phyloP scores from a whole-genome alignment of 2,329 filamentous ascomycete species.

The Xylariales sp. region DNA sequence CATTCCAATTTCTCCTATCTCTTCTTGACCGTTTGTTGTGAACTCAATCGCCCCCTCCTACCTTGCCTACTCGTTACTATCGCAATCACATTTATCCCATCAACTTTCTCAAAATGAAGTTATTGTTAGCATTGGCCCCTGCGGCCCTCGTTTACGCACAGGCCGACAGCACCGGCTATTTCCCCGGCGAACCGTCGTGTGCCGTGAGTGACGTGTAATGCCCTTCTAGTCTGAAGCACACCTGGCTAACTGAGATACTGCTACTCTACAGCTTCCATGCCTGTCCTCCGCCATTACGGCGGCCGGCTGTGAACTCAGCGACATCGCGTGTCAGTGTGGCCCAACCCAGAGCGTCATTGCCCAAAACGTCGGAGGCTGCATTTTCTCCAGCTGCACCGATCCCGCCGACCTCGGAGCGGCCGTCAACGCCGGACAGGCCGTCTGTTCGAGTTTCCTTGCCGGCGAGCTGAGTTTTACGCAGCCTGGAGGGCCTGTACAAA shows the following conservation, averaged over 20 bases:
- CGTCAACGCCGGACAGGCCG: conserved; percentile 43
- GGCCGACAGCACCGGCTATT: conserved; percentile 43
- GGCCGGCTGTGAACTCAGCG: conserved; percentile 59
- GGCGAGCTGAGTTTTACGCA: conserved; percentile 36
- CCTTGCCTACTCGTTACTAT: not conserved
- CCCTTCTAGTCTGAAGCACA: not conserved
- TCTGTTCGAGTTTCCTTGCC: conserved; percentile 50
- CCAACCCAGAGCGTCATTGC: conserved; percentile 49
- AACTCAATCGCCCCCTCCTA: conserved; percentile 7
- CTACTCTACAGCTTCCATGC: conserved; percentile 56
- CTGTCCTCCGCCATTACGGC: conserved; percentile 58
- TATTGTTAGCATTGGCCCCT: conserved; percentile 40
- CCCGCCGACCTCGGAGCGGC: conserved; percentile 46
- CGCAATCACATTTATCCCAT: not conserved
- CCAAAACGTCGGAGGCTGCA: conserved; percentile 30
- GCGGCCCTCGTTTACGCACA: conserved; percentile 50
- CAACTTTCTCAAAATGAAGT: conserved; percentile 45
- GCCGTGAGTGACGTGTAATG: conserved; percentile 48
- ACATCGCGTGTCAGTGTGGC: conserved; percentile 65
- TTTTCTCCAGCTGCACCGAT: conserved; percentile 47
- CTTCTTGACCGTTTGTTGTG: not conserved
- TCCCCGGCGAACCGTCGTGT: conserved; percentile 52
- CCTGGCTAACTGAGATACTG: conserved; percentile 1
- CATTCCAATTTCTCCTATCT: conserved; percentile 5
- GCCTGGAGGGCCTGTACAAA: conserved; percentile 17